phyloP scores from a whole-genome alignment of 2,329 filamentous ascomycete species.

The Hypoxylon sp. region DNA sequence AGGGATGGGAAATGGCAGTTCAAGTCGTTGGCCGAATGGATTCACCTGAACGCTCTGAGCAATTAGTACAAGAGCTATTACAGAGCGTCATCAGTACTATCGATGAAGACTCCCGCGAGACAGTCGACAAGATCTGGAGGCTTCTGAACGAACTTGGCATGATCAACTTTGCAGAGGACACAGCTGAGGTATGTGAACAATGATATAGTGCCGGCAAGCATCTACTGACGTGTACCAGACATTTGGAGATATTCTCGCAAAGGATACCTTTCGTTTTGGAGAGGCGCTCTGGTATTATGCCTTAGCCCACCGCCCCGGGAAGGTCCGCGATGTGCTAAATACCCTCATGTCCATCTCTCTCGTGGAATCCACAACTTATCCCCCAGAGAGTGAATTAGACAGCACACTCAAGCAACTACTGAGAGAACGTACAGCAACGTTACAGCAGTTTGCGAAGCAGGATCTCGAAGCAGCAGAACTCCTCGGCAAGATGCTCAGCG shows the following conservation, averaged over 20 bases:
- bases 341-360: slow-evolving; percentile 89
- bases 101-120: slow-evolving; percentile 74
- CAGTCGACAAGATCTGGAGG: slow-evolving; percentile 84
- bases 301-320: slow-evolving; percentile 80
- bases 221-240: slow-evolving; percentile 66
- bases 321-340: slow-evolving; percentile 87
- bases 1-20: slow-evolving; percentile 92
- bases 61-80: slow-evolving; percentile 80
- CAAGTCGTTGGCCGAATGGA: slow-evolving; percentile 86
- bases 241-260: slow-evolving; percentile 82
- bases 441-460: slow-evolving; percentile 77
- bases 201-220: neutral
- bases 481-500: slow-evolving; percentile 86
- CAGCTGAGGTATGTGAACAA: slow-evolving; percentile 77
- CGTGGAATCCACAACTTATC: slow-evolving; percentile 85
- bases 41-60: slow-evolving; percentile 75
- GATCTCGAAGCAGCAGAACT: slow-evolving; percentile 87
- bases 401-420: slow-evolving; percentile 77
- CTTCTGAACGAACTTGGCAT: slow-evolving; percentile 84
- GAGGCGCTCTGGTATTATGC: slow-evolving; percentile 92
- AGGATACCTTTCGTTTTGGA: slow-evolving; percentile 82
- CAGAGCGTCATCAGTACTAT: slow-evolving; percentile 71
- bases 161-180: slow-evolving; percentile 80
- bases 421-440: slow-evolving; percentile 75
- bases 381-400: slow-evolving; percentile 78